Base-by-base conservation (phyloP, 768 basidiomycete genomes). In the Calocybe indica region DNA sequence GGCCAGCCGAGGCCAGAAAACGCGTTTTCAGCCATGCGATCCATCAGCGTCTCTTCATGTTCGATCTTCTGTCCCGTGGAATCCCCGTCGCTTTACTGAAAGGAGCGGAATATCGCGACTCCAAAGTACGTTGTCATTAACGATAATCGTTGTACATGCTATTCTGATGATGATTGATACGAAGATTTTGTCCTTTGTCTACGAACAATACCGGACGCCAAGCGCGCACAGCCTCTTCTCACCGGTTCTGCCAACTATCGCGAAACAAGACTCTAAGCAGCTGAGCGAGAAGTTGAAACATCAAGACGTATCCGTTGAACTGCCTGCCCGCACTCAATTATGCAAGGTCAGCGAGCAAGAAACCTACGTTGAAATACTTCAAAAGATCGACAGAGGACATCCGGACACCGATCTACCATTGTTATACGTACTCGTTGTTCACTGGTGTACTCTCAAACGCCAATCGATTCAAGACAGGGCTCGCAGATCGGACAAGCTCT, bases 171-270 rank as follows among this genome's bases (percentile, higher is more conserved):
- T 28, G 6, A 30, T 6, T 13, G 11, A n/a, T 29, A 30, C 11
- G 6, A 53, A 85, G 85, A 75, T 85, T 35, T 58, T 78, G 9
- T 70, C 84, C 0, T 84, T 85, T 52, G 72, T 87, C 8, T 78
- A 71, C 43, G 74, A 75, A 32, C 63, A 65, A 34, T 47, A 35
- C 30, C 41, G 40, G 47, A 43, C 30, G 38, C 45, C 43, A 54
- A 10, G 52, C 55, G 39, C 42, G 31, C n/a, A 35, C 30, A 8
- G 55, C 55, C 11, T 45, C n/a, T 52, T 56, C 41, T 44, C 43
- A n/a, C 1, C 32, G 5, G 12, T 14, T 40, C 28, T 60, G 61
- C 34, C 22, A 30, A 10, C 12, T 1, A 12, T 40, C 36, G 13
- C 13, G 13, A 28, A 15, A 13, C 14, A 40, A 14, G 40, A 40